A percentile compares a stretch with the other conserved stretches of the same genome.
Evolutionary conservation across 768 basidiomycete genomes (phyloP).

Genomic region (Lactarius sanguifluus): DNA sequence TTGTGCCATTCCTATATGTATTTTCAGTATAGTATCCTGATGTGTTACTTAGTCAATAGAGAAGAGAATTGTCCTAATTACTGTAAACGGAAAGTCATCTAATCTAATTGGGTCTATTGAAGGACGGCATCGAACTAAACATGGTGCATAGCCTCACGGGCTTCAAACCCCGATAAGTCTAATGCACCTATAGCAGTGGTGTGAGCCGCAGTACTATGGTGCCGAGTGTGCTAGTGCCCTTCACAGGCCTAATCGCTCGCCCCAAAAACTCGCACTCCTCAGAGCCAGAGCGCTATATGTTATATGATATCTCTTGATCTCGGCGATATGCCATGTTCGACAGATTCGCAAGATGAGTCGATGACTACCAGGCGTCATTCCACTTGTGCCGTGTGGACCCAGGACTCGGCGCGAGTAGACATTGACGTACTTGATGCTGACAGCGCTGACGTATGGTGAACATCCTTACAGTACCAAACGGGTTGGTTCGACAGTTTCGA

Average conservation of each 20-base stretch:
- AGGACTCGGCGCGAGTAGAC: no score
- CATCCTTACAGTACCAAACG: background rate
- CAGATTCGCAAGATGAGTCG: background rate
- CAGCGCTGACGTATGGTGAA: background rate
- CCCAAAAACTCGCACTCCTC: background rate
- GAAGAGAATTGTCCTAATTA: no score
- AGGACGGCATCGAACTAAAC: background rate
- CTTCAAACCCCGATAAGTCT: background rate
- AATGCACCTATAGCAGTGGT: background rate
- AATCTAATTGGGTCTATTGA: background rate
- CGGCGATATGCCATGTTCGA: background rate
- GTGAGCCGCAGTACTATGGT: background rate
- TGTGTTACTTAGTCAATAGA: no score
- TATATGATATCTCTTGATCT: background rate
- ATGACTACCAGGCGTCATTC: background rate
- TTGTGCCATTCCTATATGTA: background rate
- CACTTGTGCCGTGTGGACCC: no score
- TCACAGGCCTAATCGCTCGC: background rate
- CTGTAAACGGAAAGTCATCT: no score
- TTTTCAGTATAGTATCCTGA: background rate
- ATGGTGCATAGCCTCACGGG: background rate
- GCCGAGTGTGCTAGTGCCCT: background rate
- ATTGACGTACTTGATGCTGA: no score
- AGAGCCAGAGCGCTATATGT: background rate
- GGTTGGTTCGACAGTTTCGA: background rate